Percentiles rank a stretch among this genome's conserved stretches.
Evolutionary conservation across 352 stramenopile species (phyloP).

Genomic region (Vaucheria bursata): DNA sequence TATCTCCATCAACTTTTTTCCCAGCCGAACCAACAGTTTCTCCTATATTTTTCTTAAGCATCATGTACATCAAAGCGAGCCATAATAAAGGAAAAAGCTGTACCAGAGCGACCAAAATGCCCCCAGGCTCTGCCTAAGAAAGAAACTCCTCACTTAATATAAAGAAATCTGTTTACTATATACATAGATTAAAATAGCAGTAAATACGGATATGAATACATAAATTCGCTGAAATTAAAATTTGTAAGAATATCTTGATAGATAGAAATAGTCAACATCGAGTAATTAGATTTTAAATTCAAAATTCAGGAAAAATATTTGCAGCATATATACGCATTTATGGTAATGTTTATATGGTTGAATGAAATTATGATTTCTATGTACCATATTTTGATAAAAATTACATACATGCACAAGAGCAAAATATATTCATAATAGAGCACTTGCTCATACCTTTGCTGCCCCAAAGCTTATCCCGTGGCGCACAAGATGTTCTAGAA

Average conservation of each 20-base stretch:
- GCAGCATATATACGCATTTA: background rate
- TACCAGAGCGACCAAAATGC: background rate
- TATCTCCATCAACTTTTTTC: background rate
- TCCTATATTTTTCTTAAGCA: background rate
- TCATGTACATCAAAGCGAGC: background rate
- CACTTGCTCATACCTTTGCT: background rate
- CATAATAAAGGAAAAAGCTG: conserved; percentile 11
- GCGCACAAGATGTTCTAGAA: background rate
- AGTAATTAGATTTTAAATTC: background rate
- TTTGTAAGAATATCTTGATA: background rate
- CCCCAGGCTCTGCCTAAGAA: conserved; percentile 3
- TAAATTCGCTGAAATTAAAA: background rate
- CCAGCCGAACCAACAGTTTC: conserved; percentile 1
- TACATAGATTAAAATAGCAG: background rate
- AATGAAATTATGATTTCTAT: background rate
- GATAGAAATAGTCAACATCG: background rate
- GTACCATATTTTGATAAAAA: background rate
- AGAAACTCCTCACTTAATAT: background rate
- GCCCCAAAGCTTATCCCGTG: conserved; percentile 2
- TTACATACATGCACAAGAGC: background rate
- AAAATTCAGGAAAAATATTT: background rate
- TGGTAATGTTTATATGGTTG: background rate
- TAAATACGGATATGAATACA: background rate
- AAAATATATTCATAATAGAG: too few relatives aligned
- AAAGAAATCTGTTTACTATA: background rate